These are phyloP conservation scores for Cucurbita argyrosperma DNA, from an alignment of 306 rosid genomes.

Conservation along the genomic window DNA sequence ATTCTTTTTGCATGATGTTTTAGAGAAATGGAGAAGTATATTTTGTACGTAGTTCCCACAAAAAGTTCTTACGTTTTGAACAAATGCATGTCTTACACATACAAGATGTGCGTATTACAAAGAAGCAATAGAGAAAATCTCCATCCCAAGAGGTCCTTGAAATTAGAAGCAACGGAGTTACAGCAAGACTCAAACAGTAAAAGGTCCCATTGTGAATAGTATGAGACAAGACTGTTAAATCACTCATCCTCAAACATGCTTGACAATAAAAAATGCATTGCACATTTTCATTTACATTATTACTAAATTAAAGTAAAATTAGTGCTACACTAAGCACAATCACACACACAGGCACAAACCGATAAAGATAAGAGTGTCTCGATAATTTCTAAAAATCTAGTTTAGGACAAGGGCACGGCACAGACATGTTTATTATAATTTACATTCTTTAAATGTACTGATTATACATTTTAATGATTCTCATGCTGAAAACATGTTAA, in stretches of 20 bases:
- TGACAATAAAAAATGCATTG: not conserved
- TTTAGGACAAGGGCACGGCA: not conserved
- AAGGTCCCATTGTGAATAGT: not conserved
- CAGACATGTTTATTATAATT: not conserved
- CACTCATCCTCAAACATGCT: not conserved
- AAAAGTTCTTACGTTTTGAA: not conserved
- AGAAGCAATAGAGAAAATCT: not conserved
- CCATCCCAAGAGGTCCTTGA: not conserved
- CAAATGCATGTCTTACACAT: not conserved
- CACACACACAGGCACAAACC: not conserved
- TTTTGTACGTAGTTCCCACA: not conserved
- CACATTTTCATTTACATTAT: not conserved
- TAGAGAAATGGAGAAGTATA: not conserved
- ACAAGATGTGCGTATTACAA: not conserved
- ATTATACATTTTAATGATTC: not conserved
- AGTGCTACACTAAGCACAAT: not conserved
- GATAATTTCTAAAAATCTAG: not conserved
- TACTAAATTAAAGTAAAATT: not conserved
- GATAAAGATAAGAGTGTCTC: not conserved
- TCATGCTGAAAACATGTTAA: not conserved
- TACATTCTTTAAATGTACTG: not conserved
- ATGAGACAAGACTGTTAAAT: not conserved
- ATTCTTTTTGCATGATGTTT: not conserved
- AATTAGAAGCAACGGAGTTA: not conserved
- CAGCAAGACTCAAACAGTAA: not conserved